Percentiles rank a stretch among this genome's conserved stretches.
Evolutionary conservation across 1,284 basidiomycete species (phyloP).

Genomic region (Ceratobasidium sp.): DNA sequence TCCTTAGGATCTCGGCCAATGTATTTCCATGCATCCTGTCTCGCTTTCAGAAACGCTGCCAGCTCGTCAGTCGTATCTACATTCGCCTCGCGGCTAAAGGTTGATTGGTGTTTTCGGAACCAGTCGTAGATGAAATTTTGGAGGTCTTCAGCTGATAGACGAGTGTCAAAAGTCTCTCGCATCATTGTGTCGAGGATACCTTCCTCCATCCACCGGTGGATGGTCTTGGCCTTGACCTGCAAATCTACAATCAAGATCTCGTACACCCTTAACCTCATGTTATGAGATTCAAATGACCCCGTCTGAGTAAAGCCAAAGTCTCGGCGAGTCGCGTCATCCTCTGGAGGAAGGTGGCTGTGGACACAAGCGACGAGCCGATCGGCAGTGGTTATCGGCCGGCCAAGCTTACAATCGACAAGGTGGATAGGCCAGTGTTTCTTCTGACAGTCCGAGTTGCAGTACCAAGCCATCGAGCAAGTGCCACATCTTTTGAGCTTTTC

Average conservation of each 20-base stretch:
- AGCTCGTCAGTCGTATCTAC: not conserved
- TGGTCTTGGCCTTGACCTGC: constrained; percentile 44
- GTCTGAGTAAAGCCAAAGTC: constrained; percentile 51
- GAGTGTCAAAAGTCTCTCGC: constrained; percentile 46
- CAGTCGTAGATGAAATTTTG: constrained; percentile 18
- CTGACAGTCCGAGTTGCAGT: constrained; percentile 1
- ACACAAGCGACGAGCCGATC: constrained; percentile 32
- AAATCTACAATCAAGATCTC: constrained; percentile 45
- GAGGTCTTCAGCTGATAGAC: constrained; percentile 43
- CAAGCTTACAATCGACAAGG: constrained; percentile 10
- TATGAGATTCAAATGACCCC: constrained; percentile 37
- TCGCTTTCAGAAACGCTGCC: not conserved
- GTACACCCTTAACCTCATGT: constrained; percentile 49
- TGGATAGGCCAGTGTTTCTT: constrained; percentile 20
- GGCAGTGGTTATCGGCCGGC: constrained; percentile 16
- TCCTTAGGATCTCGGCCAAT: constrained; percentile 46
- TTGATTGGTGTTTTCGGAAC: not conserved
- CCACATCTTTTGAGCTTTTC: not conserved
- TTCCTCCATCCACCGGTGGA: constrained; percentile 49
- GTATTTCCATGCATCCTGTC: not conserved
- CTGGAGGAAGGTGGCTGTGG: constrained; percentile 45
- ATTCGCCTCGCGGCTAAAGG: not conserved
- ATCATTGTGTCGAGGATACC: constrained; percentile 50
- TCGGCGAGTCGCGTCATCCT: constrained; percentile 47
- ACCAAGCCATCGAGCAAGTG: constrained; percentile 10